Conservation (phyloP, 73 alveolate genomes). For the Tetrahymena borealis region DNA sequence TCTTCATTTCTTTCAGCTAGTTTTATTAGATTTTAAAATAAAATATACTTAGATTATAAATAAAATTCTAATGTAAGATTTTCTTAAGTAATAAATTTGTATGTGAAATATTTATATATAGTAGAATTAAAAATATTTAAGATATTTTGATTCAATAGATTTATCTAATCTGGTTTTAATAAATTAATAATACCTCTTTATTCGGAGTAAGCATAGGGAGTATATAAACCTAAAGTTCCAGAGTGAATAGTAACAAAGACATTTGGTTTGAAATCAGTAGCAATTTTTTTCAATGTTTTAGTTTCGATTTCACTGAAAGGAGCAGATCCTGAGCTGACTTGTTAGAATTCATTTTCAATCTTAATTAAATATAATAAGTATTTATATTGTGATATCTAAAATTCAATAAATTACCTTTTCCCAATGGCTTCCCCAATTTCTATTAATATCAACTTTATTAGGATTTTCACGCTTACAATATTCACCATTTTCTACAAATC, state of each 20-base stretch:
- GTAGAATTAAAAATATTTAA: no score
- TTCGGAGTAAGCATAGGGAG: constrained; percentile 50
- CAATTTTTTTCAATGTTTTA: constrained; percentile 8
- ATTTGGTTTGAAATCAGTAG: constrained; percentile 42
- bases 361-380: not conserved
- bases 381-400: not conserved
- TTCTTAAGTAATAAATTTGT: no score
- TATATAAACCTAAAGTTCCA: constrained; percentile 44
- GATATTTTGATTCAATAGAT: no score
- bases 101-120: no score
- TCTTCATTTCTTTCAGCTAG: constrained; percentile 23
- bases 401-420: not conserved
- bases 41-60: no score
- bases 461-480: constrained; percentile 54
- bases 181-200: not conserved
- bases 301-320: constrained; percentile 69
- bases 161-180: no score
- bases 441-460: constrained; percentile 53
- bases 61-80: no score
- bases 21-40: not conserved
- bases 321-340: constrained; percentile 39
- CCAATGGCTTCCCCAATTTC: constrained; percentile 68
- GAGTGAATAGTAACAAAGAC: constrained; percentile 54
- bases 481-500: constrained; percentile 55
- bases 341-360: constrained; percentile 13